Percentiles rank a stretch among this genome's conserved stretches.
Conservation (phyloP, 2,329 filamentous ascomycete genomes). For the Talaromyces marneffei region DNA sequence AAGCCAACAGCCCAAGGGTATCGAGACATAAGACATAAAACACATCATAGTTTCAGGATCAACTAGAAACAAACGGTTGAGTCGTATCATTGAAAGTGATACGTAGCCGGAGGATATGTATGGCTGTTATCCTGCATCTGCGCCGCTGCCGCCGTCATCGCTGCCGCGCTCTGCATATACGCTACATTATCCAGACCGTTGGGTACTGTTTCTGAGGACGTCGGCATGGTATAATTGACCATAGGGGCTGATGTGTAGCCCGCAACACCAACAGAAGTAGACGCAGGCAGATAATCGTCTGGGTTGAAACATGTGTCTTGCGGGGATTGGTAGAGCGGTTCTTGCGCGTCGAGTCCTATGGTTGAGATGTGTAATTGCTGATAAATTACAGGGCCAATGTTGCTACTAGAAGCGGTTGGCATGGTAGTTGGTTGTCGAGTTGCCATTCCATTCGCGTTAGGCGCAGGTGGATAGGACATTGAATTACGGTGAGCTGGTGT, state of each 20-base stretch:
- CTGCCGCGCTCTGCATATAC: background rate
- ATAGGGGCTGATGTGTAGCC: conserved; percentile 11
- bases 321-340: conserved; percentile 24
- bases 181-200: background rate
- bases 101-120: background rate
- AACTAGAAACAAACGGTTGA: background rate
- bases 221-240: conserved; percentile 10
- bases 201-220: background rate
- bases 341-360: conserved; percentile 21
- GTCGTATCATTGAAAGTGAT: background rate
- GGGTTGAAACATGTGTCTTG: conserved; percentile 19
- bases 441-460: conserved; percentile 12
- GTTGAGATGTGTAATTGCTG: conserved; percentile 19
- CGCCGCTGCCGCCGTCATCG: background rate
- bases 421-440: conserved; percentile 4
- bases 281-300: conserved; percentile 15
- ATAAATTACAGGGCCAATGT: background rate
- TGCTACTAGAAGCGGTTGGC: background rate
- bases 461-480: conserved; percentile 21
- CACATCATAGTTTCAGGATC: no score
- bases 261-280: background rate
- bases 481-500: conserved; percentile 14
- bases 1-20: background rate
- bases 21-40: background rate
- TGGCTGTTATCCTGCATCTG: background rate